Evolutionary conservation across 192 early-diverging fungal species (phyloP).

Genomic region (Spizellomyces sp.): DNA sequence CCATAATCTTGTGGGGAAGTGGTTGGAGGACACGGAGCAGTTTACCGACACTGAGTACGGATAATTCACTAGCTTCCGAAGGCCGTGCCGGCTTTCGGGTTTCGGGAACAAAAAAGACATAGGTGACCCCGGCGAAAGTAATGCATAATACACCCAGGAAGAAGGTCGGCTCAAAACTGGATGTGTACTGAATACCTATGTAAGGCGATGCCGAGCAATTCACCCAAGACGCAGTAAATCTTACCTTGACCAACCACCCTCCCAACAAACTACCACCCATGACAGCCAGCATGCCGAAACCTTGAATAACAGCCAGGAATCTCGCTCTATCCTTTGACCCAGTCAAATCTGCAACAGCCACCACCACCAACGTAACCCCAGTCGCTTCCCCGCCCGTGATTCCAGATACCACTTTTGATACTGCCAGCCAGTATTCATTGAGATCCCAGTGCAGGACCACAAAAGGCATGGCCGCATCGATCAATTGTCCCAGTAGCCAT

Average conservation of each 20-base stretch:
- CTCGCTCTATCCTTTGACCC: constrained; percentile 2
- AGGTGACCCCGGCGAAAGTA: neutral
- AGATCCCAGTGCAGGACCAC: neutral
- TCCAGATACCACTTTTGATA: neutral
- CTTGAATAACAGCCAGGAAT: constrained; percentile 1
- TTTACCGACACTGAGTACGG: neutral
- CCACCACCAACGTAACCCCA: neutral
- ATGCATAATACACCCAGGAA: neutral
- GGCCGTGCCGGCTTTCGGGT: neutral
- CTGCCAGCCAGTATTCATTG: neutral
- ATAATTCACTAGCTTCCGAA: too few species aligned
- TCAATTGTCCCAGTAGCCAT: neutral
- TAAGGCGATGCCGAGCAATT: too few species aligned
- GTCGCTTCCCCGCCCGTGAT: constrained; percentile 3
- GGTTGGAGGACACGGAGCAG: neutral
- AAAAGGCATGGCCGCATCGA: neutral
- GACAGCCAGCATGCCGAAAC: neutral
- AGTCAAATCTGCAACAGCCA: neutral
- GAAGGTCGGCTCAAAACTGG: constrained; percentile 11
- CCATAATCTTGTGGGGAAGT: neutral
- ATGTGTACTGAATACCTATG: neutral
- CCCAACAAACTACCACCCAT: constrained; percentile 4
- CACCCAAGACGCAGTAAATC: neutral
- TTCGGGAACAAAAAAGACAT: constrained; percentile 6
- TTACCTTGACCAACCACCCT: constrained; percentile 16